Evolutionary conservation across 163 green algal genomes (phyloP), one percentile per base, ranked within the genome.

Genomic region (Coccomyxa subellipsoidea): DNA sequence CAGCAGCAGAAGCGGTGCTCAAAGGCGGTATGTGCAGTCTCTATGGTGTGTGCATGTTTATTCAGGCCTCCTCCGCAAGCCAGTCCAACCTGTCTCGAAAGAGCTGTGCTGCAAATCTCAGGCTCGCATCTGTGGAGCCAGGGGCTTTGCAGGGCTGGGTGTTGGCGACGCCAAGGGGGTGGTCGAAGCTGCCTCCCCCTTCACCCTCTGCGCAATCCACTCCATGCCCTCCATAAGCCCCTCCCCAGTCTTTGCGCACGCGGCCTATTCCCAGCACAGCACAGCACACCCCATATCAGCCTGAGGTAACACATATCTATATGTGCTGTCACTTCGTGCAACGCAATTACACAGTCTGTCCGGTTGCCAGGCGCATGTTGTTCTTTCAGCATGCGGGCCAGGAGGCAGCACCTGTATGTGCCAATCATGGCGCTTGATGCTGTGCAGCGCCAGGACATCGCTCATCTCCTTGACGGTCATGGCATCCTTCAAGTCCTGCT

Each of bases 391-490:
- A 12, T 18, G 47, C 47, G 18, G 47, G 47, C 12, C 47, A 12
- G 47, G 18, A 66, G 47, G 12, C 25, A 32, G 31, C 72, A 78
- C 76, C 84, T 95, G 91, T 40, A 95, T 94, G 84, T 95, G 93
- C 91, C 94, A 97, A 82, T 93, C 88, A 76, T 96, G 93, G 21
- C 78, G 82, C 77, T 91, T 94, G 73, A 97, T 91, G 35, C 66
- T 82, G 53, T 94, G 87, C 77, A 97, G 80, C 7, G 79, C 81
- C 27, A 97, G 85, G 23, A 85, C 87, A 37, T 95, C 87, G 15
- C 85, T 95, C 31, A 97, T 86, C 82, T 97, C 94, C 25, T 88
- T 82, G 29, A 90, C 84, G 0, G 83, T 89, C 92, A 97, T 96
- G 25, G 94, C 93, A 36, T 95, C 92, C 82, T 91, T 88, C 59